Percentiles rank a stretch among this genome's conserved stretches.
phyloP scores from a whole-genome alignment of 306 rosid species.

The Quercus berberidifolia region DNA sequence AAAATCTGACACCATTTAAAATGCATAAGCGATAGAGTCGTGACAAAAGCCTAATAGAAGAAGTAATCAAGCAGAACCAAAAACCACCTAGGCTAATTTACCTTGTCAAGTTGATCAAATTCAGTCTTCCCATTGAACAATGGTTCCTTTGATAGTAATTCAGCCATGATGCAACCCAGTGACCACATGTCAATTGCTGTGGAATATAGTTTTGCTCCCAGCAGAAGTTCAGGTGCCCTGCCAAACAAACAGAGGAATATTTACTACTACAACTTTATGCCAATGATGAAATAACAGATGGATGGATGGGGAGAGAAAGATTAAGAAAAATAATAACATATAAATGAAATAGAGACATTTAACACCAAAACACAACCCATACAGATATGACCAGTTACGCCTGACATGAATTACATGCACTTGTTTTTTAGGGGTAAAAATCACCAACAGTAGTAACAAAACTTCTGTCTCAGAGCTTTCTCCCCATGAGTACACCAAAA shows the following conservation, averaged over 20 bases:
- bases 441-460: neutral
- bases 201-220: conserved; percentile 85
- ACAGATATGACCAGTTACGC: neutral
- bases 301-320: neutral
- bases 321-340: neutral
- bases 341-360: neutral
- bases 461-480: neutral
- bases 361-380: neutral
- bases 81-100: conserved; percentile 17
- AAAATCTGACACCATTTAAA: conserved; percentile 57
- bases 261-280: neutral
- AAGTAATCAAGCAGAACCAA: neutral
- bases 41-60: neutral
- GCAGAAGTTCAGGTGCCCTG: conserved; percentile 97
- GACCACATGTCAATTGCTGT: conserved; percentile 99
- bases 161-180: conserved; percentile 98
- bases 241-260: conserved; percentile 22
- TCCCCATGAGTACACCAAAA: neutral
- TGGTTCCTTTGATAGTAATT: conserved; percentile 87
- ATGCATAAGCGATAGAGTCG: neutral
- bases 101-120: conserved; percentile 98
- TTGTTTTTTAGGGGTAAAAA: neutral
- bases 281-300: neutral
- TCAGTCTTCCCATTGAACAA: conserved; percentile 92
- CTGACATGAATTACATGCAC: neutral